Conservation (phyloP, 345 rosid genomes). For the Pistacia integerrima region DNA sequence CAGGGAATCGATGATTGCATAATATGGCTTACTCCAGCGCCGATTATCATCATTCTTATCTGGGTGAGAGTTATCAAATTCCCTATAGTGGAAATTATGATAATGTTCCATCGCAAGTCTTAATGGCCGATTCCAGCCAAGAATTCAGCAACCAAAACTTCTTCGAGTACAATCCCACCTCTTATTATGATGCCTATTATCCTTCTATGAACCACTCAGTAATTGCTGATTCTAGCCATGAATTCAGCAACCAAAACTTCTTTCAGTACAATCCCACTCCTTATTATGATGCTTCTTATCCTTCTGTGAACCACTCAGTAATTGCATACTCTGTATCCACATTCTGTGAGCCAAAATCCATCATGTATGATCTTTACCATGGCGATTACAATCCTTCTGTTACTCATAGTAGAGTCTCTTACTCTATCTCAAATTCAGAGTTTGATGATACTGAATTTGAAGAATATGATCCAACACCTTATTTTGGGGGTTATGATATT, state of each 20-base stretch:
- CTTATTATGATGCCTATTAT: conserved; percentile 21
- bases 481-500: conserved; percentile 66
- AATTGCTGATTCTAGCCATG: conserved; percentile 11
- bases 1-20: background rate
- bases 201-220: conserved; percentile 10
- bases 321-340: conserved; percentile 49
- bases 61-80: conserved; percentile 14
- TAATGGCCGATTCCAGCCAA: conserved; percentile 8
- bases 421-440: conserved; percentile 43
- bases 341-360: conserved; percentile 40
- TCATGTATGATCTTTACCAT: conserved; percentile 32
- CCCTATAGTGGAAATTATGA: conserved; percentile 9
- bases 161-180: conserved; percentile 6
- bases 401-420: conserved; percentile 44
- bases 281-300: conserved; percentile 19
- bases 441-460: conserved; percentile 56
- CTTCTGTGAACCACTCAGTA: conserved; percentile 9
- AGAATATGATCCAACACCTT: conserved; percentile 81
- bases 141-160: conserved; percentile 10
- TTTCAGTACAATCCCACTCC: conserved; percentile 7
- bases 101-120: conserved; percentile 12
- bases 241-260: no score
- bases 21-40: conserved; percentile 31
- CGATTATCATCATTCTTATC: conserved; percentile 10
- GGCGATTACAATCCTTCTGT: conserved; percentile 20